Evolutionary conservation across 805 yeast genomes (phyloP).

Genomic region (Clavispora santaluciae): DNA sequence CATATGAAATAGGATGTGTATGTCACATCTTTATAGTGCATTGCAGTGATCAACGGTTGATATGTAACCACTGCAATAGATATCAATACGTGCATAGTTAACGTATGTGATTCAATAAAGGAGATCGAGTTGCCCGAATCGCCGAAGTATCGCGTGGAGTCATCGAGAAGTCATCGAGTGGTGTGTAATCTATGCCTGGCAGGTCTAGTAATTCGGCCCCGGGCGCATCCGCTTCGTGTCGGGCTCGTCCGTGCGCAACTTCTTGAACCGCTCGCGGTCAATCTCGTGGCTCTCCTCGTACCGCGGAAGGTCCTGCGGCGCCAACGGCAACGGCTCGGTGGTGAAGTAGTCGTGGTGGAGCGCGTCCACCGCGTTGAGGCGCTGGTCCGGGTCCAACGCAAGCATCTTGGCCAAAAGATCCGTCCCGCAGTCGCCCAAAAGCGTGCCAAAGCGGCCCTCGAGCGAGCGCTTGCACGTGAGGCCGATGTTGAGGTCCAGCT

Average conservation of each 20-base stretch:
- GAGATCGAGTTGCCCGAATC: too few relatives aligned
- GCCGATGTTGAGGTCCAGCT: conserved; percentile 40
- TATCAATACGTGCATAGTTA: too few relatives aligned
- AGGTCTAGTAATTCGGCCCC: neutral
- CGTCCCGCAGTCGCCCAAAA: conserved; percentile 45
- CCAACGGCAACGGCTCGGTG: conserved; percentile 60
- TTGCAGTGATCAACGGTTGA: too few relatives aligned
- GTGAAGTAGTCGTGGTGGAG: conserved; percentile 64
- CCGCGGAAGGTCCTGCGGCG: conserved; percentile 50
- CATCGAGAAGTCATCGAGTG: too few relatives aligned
- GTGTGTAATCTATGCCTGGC: too few relatives aligned
- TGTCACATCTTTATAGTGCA: too few relatives aligned
- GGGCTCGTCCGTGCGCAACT: conserved; percentile 22
- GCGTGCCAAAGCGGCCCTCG: conserved; percentile 42
- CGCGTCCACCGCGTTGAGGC: conserved; percentile 80
- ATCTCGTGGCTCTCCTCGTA: conserved; percentile 89
- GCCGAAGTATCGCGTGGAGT: too few relatives aligned
- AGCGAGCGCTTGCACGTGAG: conserved; percentile 45
- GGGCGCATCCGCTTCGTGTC: conserved; percentile 1
- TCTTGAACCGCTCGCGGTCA: conserved; percentile 59
- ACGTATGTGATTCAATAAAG: too few relatives aligned
- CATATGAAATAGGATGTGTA: too few relatives aligned
- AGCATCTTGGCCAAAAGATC: conserved; percentile 58
- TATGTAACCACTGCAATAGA: too few relatives aligned
- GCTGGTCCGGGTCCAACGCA: conserved; percentile 60